Evolutionary conservation across 192 early-diverging fungal genomes (phyloP).

Genomic region (Coemansia sp.): DNA sequence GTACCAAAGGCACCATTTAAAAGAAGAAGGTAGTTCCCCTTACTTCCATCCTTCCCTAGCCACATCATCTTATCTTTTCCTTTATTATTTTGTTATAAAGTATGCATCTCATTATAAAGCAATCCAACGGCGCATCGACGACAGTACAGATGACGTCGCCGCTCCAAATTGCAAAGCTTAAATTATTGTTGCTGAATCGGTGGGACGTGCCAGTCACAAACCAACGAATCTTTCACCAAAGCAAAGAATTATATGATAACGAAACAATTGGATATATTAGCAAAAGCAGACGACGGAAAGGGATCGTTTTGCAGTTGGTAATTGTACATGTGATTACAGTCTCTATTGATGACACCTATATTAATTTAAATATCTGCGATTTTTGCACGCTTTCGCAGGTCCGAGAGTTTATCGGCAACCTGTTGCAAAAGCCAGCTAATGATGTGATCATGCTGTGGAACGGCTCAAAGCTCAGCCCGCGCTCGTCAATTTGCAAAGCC

Average conservation of each 20-base stretch:
- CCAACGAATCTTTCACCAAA: not conserved
- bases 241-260: not conserved
- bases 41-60: not conserved
- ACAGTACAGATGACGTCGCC: not conserved
- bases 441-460: not conserved
- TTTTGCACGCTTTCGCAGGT: constrained; percentile 1
- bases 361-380: constrained; percentile 2
- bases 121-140: not conserved
- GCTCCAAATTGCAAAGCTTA: not conserved
- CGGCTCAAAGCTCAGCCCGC: not conserved
- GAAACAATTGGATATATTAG: constrained; percentile 2
- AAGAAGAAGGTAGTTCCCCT: not conserved
- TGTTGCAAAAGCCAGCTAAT: not conserved
- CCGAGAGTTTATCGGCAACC: not conserved
- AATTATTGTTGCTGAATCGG: not conserved
- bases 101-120: not conserved
- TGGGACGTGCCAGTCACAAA: not conserved
- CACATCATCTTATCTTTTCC: not conserved
- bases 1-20: not conserved
- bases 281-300: not conserved
- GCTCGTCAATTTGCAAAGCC: not conserved
- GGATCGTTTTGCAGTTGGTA: not conserved
- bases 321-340: not conserved
- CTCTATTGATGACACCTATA: not conserved
- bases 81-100: not conserved